These are phyloP conservation scores for Colletotrichum chlorophyti DNA, from an alignment of 2,329 filamentous ascomycete genomes.

Conservation along the genomic window DNA sequence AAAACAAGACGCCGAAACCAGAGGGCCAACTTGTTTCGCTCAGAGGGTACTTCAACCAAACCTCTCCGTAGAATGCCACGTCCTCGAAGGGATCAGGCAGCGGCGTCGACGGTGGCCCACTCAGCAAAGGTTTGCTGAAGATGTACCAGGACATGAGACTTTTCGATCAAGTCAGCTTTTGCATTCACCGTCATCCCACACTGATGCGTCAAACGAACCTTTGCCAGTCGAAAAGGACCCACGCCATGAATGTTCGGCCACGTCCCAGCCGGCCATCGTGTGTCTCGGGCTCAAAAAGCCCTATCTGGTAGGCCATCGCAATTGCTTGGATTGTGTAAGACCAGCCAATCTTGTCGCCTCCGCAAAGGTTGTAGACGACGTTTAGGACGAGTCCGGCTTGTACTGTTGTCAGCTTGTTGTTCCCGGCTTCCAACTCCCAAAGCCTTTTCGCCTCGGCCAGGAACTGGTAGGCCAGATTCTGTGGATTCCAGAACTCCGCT, in stretches of 20 bases:
- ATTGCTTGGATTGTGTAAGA: constrained; percentile 40
- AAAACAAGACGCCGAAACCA: too few relatives aligned
- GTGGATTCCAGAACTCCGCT: constrained; percentile 43
- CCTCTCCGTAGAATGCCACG: too few relatives aligned
- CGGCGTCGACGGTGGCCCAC: constrained; percentile 21
- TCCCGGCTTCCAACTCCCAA: constrained; percentile 42
- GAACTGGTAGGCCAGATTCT: constrained; percentile 43
- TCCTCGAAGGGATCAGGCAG: too few relatives aligned
- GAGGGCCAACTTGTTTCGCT: too few relatives aligned
- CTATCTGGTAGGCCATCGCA: constrained; percentile 39
- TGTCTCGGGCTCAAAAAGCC: constrained; percentile 36
- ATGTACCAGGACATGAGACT: constrained; percentile 16
- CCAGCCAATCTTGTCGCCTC: constrained; percentile 45
- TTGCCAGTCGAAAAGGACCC: constrained; percentile 44
- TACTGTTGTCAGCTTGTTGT: constrained; percentile 40
- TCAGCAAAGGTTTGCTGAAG: constrained; percentile 34
- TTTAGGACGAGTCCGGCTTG: constrained; percentile 43
- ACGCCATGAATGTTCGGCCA: constrained; percentile 40
- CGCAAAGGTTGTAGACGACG: constrained; percentile 39
- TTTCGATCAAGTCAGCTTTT: too few relatives aligned
- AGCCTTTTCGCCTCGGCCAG: constrained; percentile 45
- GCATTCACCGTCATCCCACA: too few relatives aligned
- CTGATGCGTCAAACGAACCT: too few relatives aligned
- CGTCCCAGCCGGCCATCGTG: constrained; percentile 28
- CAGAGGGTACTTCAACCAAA: too few relatives aligned